Base-by-base conservation (phyloP, 2,329 filamentous ascomycete genomes). In the Fusarium compactum region DNA sequence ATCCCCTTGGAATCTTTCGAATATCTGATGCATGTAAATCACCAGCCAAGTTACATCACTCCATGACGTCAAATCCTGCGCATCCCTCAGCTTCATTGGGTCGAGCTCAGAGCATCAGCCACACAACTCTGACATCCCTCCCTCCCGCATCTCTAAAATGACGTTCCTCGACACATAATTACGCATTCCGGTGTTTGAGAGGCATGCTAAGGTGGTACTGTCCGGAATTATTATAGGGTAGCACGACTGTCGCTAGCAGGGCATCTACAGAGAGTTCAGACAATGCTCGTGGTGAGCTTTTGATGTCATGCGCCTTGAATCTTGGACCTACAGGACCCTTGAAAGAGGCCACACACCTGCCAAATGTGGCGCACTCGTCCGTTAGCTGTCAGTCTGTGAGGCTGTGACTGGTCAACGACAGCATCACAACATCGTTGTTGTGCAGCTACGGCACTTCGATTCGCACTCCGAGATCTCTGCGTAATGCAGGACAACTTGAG, bases 51-150 rank as follows among this genome's bases (percentile, higher is more conserved):
- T 64, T 55, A 58, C 50, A 62, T 67, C 52, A 58, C 43, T n/a
- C 8, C 24, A 75, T 75, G 73, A 75, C 73, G 73, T 75, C 73
- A 75, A 73, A 43, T 20, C 7, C 46, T 44, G 44, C 20, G 58
- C 34, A 65, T 58, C 57, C 60, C 24, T 40, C 61, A 61, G 58
- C 54, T 44, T 48, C 32, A 44, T 53, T 51, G 45, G 62, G 68
- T 61, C 62, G 48, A 44, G 41, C 50, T 55, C 56, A 58, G 54
- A 48, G 48, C 65, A 57, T 51, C 68, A 70, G 47, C 65, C 62
- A 72, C 54, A 66, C 55, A 65, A 34, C 46, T 62, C 57, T 38
- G 51, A 67, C 44, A 65, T 34, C 46, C 62, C 62, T 38, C 43
- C 64, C 69, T 64, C 56, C 45, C 24, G 32, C 44, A 61, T 25